Evolutionary conservation across 1,284 basidiomycete genomes (phyloP), one percentile per base, ranked within the genome.

Genomic region (Cerioporus squamosus): DNA sequence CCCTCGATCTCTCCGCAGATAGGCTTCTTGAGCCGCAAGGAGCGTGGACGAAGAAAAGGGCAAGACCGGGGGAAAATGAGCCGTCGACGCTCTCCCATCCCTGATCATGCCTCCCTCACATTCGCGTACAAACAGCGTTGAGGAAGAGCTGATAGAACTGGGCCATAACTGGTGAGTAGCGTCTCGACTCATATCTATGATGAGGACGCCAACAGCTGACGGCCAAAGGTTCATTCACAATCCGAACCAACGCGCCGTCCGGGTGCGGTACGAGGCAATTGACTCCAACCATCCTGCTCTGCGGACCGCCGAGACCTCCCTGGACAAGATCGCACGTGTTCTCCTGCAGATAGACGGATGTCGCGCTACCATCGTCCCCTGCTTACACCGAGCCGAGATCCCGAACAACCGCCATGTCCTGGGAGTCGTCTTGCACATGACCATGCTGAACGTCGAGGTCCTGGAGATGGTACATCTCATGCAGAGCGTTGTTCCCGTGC

Each of bases 191-290:
- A 8, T 36, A 9, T 14, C 12, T 22, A 3, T n/a, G 38, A n/a
- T 23, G 8, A 23, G 23, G 38, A 10, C n/a, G n/a, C 49, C 36
- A 26, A 36, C 15, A 38, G 18, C n/a, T 8, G 2, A 20, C 22
- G 12, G 6, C 24, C 17, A 5, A 24, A 65, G 64, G 64, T 61
- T 59, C 59, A 59, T 65, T n/a, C 64, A 65, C 54, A 61, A 65
- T 46, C 64, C 64, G 3, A 57, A 59, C 22, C 47, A 55, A 4
- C 61, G 57, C 36, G 51, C 64, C 17, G 59, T 65, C 0, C 58
- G 59, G 2, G 51, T 61, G 39, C 61, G 61, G 3, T 65, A 65
- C 45, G 61, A 63, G 40, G 59, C 61, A 3, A 61, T 65, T 40
- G 59, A 57, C 15, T 43, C 50, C 9, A 39, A 61, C 17, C 64